Conservation (phyloP, 257 asterid species). For the Solanum chmielewskii region DNA sequence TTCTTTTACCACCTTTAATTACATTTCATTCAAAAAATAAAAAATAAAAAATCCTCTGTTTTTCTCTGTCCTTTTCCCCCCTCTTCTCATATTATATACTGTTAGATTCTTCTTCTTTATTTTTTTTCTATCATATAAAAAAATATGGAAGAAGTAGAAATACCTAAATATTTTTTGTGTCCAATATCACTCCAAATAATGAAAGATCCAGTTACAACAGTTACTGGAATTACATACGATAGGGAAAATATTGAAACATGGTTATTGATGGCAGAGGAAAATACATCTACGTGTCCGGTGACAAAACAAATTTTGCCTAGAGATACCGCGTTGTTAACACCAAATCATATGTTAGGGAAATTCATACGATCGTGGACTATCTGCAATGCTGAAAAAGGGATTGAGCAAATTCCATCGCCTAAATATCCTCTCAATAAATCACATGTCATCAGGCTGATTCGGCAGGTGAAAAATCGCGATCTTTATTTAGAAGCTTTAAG, state of each 20-base stretch:
- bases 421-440: slow-evolving; percentile 40
- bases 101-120: background rate
- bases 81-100: background rate
- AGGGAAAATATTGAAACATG: slow-evolving; percentile 75
- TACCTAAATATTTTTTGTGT: slow-evolving; percentile 74
- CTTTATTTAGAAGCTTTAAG: slow-evolving; percentile 14
- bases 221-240: slow-evolving; percentile 88
- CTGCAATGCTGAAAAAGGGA: slow-evolving; percentile 42
- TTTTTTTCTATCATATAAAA: background rate
- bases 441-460: slow-evolving; percentile 29
- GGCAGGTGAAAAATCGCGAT: slow-evolving; percentile 18
- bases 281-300: slow-evolving; percentile 37
- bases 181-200: slow-evolving; percentile 88
- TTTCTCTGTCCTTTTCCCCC: background rate
- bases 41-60: background rate
- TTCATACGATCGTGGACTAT: slow-evolving; percentile 80
- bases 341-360: slow-evolving; percentile 80
- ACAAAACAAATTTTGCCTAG: slow-evolving; percentile 55
- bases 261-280: slow-evolving; percentile 24
- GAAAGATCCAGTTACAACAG: slow-evolving; percentile 81
- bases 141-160: slow-evolving; percentile 48
- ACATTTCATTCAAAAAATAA: background rate
- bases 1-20: slow-evolving; percentile 21
- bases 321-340: slow-evolving; percentile 45
- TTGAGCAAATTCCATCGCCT: slow-evolving; percentile 76